These are phyloP conservation scores for Papiliotrema nemorosa DNA, from an alignment of 1,284 basidiomycete genomes.

Conservation along the genomic window DNA sequence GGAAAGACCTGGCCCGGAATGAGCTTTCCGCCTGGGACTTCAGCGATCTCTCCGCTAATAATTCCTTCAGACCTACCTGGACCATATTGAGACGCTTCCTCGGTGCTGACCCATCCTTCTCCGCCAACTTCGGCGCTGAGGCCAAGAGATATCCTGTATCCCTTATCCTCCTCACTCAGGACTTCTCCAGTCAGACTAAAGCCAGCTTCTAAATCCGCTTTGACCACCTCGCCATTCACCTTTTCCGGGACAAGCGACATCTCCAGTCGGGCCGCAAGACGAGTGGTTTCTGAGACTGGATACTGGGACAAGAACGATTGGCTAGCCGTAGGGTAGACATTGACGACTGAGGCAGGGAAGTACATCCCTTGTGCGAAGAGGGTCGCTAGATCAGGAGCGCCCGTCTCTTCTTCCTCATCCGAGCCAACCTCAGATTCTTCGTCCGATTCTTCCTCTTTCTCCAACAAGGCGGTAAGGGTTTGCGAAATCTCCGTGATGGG, in stretches of 20 bases:
- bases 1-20: slow-evolving; percentile 62
- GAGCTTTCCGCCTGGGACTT: slow-evolving; percentile 9
- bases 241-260: slow-evolving; percentile 78
- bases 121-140: slow-evolving; percentile 53
- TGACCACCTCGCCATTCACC: slow-evolving; percentile 78
- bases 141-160: slow-evolving; percentile 86
- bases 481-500: slow-evolving; percentile 93
- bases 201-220: slow-evolving; percentile 71
- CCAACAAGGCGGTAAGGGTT: slow-evolving; percentile 66
- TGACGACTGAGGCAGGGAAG: slow-evolving; percentile 69
- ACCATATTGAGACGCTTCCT: slow-evolving; percentile 55
- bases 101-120: slow-evolving; percentile 74
- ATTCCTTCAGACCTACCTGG: slow-evolving; percentile 21
- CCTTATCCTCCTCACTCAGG: slow-evolving; percentile 88
- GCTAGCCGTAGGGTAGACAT: slow-evolving; percentile 41
- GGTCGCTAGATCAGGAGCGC: slow-evolving; percentile 65
- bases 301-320: slow-evolving; percentile 47
- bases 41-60: background rate
- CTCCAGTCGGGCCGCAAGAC: slow-evolving; percentile 64
- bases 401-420: slow-evolving; percentile 54
- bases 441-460: slow-evolving; percentile 39
- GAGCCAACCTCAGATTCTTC: slow-evolving; percentile 47
- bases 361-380: slow-evolving; percentile 85
- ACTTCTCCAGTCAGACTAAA: slow-evolving; percentile 76
- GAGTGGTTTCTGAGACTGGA: slow-evolving; percentile 44